Conservation (phyloP, 1,139 yeast species). For the Blastobotrys aristatus region DNA sequence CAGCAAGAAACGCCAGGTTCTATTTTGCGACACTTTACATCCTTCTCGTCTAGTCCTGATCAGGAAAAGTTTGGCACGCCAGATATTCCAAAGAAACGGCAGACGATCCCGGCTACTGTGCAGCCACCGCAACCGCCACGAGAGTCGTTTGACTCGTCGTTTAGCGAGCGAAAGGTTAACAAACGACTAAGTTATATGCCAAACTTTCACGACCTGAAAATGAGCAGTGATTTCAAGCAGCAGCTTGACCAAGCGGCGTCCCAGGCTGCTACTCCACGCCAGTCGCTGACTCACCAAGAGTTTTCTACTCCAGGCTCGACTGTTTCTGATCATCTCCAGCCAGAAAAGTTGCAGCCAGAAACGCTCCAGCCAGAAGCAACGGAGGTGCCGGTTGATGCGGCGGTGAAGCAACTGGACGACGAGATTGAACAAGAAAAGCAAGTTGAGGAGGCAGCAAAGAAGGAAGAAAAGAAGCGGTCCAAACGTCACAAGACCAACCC, state of each 20-base stretch:
- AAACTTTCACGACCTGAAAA: slow-evolving; percentile 21
- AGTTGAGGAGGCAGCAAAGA: slow-evolving; percentile 12
- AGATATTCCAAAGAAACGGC: slow-evolving; percentile 6
- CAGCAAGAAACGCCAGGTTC: slow-evolving; percentile 13
- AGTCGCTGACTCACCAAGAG: background rate
- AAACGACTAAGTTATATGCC: slow-evolving; percentile 30
- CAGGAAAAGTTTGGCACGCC: slow-evolving; percentile 12
- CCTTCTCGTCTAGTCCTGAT: slow-evolving; percentile 24
- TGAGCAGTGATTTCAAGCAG: slow-evolving; percentile 24
- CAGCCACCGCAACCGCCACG: slow-evolving; percentile 3
- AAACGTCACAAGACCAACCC: slow-evolving; percentile 8
- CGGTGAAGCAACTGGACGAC: slow-evolving; percentile 4
- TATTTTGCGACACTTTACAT: slow-evolving; percentile 20
- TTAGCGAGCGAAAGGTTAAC: slow-evolving; percentile 15
- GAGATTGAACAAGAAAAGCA: slow-evolving; percentile 3
- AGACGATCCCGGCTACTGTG: slow-evolving; percentile 11
- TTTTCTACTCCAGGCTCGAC: slow-evolving; percentile 1
- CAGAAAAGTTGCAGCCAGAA: background rate
- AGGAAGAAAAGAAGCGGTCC: slow-evolving; percentile 12
- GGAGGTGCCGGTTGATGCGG: background rate
- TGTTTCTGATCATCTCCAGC: background rate
- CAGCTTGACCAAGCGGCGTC: slow-evolving; percentile 9
- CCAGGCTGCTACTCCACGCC: background rate
- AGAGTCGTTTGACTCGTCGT: slow-evolving; percentile 14
- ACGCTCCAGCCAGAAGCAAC: background rate